phyloP scores from a whole-genome alignment of 441 rosid genomes.

The Eutrema salsugineum region DNA sequence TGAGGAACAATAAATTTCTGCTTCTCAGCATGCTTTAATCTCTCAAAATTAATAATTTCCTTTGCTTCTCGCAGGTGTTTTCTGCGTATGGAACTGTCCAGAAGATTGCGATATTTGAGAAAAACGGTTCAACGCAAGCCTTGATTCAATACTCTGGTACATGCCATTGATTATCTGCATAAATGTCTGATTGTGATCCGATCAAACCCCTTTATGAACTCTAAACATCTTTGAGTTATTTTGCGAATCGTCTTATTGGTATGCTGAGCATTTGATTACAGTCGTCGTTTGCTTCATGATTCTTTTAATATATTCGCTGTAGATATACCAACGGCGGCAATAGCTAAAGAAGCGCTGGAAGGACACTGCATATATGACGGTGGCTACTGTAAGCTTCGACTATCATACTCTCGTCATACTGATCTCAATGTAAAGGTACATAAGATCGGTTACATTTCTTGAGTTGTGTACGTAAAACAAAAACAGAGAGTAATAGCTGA shows the following conservation, averaged over 20 bases:
- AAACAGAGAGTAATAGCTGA: constrained; percentile 41
- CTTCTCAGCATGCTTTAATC: not conserved
- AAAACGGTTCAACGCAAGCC: constrained; percentile 97
- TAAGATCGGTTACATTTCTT: constrained; percentile 62
- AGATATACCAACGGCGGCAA: constrained; percentile 85
- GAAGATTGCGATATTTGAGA: constrained; percentile 96
- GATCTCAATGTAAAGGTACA: constrained; percentile 99
- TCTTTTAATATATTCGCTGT: constrained; percentile 10
- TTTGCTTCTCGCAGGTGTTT: constrained; percentile 58
- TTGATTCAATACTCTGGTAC: constrained; percentile 90
- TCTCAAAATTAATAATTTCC: not conserved
- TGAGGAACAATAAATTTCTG: constrained; percentile 34
- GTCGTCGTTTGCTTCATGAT: not conserved
- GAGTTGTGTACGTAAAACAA: constrained; percentile 45
- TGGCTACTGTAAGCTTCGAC: constrained; percentile 99
- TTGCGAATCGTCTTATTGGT: not conserved
- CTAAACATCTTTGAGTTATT: not conserved
- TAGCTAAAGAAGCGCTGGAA: constrained; percentile 92
- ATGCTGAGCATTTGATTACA: not conserved
- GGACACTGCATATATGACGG: constrained; percentile 99
- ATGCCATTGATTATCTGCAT: constrained; percentile 7
- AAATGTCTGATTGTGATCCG: constrained; percentile 2
- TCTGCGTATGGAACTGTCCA: constrained; percentile 93
- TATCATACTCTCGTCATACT: constrained; percentile 99
- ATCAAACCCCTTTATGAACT: not conserved